Percentiles rank a stretch among this genome's conserved stretches.
phyloP scores from a whole-genome alignment of 2,329 filamentous ascomycete genomes.

The Tolypocladium sp. region DNA sequence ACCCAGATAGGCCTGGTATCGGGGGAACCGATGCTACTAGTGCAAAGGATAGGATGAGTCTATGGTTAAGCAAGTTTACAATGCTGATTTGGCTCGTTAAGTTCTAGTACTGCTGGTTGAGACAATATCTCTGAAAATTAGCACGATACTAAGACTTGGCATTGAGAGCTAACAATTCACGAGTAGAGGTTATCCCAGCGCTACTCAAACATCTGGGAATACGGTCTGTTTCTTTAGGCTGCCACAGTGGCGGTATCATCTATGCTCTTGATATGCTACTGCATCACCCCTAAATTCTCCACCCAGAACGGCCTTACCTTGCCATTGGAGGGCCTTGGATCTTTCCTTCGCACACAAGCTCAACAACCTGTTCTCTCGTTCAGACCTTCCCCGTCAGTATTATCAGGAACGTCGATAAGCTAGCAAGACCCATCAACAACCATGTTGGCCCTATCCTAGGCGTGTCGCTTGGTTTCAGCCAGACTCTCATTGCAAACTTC shows the following conservation, averaged over 20 bases:
- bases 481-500: neutral
- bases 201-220: constrained; percentile 23
- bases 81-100: neutral
- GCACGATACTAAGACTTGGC: too few relatives aligned
- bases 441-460: neutral
- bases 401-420: neutral
- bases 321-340: neutral
- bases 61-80: constrained; percentile 15
- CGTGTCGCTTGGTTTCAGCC: neutral
- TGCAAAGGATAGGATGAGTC: constrained; percentile 9
- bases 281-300: neutral
- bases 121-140: neutral
- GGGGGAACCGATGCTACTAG: constrained; percentile 21
- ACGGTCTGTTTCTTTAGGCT: constrained; percentile 15
- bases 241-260: constrained; percentile 20
- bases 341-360: neutral
- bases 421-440: neutral
- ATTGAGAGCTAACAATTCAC: neutral
- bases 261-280: constrained; percentile 16
- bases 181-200: constrained; percentile 16
- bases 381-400: neutral
- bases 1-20: constrained; percentile 23
- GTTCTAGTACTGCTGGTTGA: too few relatives aligned
- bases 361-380: neutral
- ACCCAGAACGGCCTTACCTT: neutral